phyloP scores from a whole-genome alignment of 2,329 filamentous ascomycete species.

The Harringtonia lauricola region DNA sequence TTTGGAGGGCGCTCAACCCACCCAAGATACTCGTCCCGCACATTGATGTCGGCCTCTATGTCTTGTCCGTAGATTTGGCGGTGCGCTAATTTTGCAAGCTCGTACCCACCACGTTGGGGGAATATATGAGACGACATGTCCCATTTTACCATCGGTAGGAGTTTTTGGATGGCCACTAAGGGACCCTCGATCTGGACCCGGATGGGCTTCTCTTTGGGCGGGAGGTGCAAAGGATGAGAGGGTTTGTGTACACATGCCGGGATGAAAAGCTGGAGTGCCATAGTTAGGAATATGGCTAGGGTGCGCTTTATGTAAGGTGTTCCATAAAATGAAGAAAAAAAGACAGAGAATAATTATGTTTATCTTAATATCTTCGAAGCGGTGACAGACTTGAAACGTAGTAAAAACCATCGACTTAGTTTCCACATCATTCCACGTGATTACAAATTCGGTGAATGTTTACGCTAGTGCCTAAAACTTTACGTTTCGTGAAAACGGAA shows the following conservation, averaged over 20 bases:
- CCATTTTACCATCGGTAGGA: background rate
- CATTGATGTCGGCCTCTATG: background rate
- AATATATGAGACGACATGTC: constrained; percentile 3
- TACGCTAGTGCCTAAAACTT: too few species aligned
- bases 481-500: too few species aligned
- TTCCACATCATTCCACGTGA: too few species aligned
- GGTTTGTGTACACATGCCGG: constrained; percentile 10
- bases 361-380: too few species aligned
- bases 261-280: constrained; percentile 15
- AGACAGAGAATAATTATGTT: too few species aligned
- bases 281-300: background rate
- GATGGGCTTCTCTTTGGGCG: constrained; percentile 10
- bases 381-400: too few species aligned
- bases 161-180: constrained; percentile 9
- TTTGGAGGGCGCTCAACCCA: background rate
- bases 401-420: too few species aligned
- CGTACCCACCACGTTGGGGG: constrained; percentile 11
- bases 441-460: too few species aligned
- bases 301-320: background rate
- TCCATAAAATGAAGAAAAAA: background rate
- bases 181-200: constrained; percentile 14
- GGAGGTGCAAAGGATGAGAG: constrained; percentile 8
- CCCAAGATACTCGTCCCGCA: constrained; percentile 6
- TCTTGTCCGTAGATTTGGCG: constrained; percentile 9
- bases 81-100: constrained; percentile 12